Percentiles rank a stretch among this genome's conserved stretches.
Conservation (phyloP, 225 moss, liverwort and hornwort genomes). For the Sphagnum contortum region DNA sequence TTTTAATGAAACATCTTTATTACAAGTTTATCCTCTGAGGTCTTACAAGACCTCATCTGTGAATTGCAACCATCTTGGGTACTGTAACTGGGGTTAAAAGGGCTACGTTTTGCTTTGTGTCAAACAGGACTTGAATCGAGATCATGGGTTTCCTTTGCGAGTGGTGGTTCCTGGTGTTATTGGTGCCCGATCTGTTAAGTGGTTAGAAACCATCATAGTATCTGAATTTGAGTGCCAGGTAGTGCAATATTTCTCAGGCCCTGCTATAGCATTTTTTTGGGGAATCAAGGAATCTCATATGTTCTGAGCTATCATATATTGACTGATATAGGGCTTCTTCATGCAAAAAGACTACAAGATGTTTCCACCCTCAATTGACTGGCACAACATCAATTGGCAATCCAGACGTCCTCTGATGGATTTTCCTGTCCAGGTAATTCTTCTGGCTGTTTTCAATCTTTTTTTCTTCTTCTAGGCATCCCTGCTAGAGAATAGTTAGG, state of each 20-base stretch:
- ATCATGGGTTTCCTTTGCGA: conserved; percentile 76
- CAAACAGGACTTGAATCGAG: conserved; percentile 47
- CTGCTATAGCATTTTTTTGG: too few species aligned
- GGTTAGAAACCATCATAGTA: conserved; percentile 45
- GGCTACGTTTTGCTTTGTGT: conserved; percentile 1
- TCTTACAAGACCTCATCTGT: too few species aligned
- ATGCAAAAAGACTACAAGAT: conserved; percentile 78
- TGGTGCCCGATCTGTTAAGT: conserved; percentile 81
- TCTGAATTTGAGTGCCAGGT: conserved; percentile 58
- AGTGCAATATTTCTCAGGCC: neutral
- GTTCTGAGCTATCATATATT: too few species aligned
- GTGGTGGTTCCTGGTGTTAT: conserved; percentile 62
- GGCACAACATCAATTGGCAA: conserved; percentile 70
- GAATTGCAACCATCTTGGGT: too few species aligned
- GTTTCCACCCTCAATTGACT: conserved; percentile 72
- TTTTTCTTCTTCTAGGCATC: conserved; percentile 1
- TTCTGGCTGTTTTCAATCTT: neutral
- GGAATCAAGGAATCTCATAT: too few species aligned
- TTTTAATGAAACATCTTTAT: too few species aligned
- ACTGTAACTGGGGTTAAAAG: too few species aligned
- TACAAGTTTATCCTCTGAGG: too few species aligned
- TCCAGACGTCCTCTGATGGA: conserved; percentile 70
- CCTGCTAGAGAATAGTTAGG: neutral
- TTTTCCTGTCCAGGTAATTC: conserved; percentile 61
- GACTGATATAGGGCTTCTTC: conserved; percentile 51